Base-by-base conservation (phyloP, 2,329 filamentous ascomycete genomes). In the Calonectria naviculata region DNA sequence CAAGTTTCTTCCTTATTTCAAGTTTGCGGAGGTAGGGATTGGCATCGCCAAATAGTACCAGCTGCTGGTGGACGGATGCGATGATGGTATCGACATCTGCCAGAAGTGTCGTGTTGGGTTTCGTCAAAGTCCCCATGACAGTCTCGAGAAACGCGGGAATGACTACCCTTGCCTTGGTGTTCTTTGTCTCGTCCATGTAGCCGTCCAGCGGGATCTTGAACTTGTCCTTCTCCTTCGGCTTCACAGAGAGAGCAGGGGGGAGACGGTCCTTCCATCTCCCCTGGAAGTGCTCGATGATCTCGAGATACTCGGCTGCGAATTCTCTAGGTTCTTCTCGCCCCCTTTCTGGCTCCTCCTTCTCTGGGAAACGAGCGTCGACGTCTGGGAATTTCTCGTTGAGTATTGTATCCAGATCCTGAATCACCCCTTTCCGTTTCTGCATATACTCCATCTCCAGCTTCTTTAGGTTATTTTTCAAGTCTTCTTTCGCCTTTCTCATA, bases 41-140 rank as follows among this genome's bases (percentile, higher is more conserved):
- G 15, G 29, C 36, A 2, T 56, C 12, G 26, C 8, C 28, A 15
- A 44, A 28, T 5, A 26, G 12, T 3, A 34, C 24, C 15, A 69
- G 38, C n/a, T 64, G 60, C 24, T 60, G 29, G 15, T 69, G 31
- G 9, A 69, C 28, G n/a, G 60, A 56, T 19, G 9, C 24, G 24
- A 69, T 19, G n/a, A 52, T 69, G 24, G 60, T 26, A 19, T 58
- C 60, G 9, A 65, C 36, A 12, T 60, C 49, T 2, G 67, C 38
- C 31, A 69, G 34, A 5, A 58, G 65, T 31, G 41, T 49, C 38
- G 6, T 15, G 26, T 58, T 31, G 29, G 19, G 17, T 2, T 34
- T n/a, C n/a, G 28, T 17, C 3, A 49, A 28, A 1, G 15, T 34
- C 0, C 24, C 24, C 8, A 36, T 10, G 2, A 41, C 28, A 5